These are phyloP conservation scores for Diaporthe vexans DNA, from an alignment of 2,329 filamentous ascomycete species.

Conservation along the genomic window DNA sequence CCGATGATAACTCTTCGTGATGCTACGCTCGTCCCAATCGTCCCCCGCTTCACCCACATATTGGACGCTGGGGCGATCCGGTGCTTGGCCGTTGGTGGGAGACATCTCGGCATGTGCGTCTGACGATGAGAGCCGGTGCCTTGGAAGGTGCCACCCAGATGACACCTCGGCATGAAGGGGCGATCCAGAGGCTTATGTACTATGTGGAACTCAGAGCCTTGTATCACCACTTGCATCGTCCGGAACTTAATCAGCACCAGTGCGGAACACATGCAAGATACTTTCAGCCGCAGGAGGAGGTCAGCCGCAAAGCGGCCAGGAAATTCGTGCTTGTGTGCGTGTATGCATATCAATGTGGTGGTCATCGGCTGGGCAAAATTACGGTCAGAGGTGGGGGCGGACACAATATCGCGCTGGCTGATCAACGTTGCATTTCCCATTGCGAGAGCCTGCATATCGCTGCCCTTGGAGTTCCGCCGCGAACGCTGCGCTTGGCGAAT, in stretches of 20 bases:
- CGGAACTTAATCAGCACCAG: not conserved
- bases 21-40: not conserved
- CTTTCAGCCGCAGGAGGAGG: not conserved
- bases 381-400: not conserved
- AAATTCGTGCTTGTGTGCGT: not conserved
- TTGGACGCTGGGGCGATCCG: not conserved
- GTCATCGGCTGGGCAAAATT: not conserved
- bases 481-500: not conserved
- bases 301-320: not conserved
- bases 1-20: slow-evolving; percentile 3
- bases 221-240: not conserved
- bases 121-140: no score
- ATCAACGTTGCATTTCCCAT: not conserved
- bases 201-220: not conserved
- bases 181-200: not conserved
- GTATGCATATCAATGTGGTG: not conserved
- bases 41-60: not conserved
- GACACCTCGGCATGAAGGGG: no score
- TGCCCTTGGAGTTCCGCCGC: not conserved
- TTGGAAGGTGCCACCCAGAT: no score
- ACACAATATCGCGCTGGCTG: not conserved
- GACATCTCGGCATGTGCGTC: not conserved
- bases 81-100: not conserved
- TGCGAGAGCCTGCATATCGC: not conserved
- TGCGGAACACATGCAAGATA: not conserved